phyloP scores from a whole-genome alignment of 2,329 filamentous ascomycete species.

The Fusarium dlaminii region DNA sequence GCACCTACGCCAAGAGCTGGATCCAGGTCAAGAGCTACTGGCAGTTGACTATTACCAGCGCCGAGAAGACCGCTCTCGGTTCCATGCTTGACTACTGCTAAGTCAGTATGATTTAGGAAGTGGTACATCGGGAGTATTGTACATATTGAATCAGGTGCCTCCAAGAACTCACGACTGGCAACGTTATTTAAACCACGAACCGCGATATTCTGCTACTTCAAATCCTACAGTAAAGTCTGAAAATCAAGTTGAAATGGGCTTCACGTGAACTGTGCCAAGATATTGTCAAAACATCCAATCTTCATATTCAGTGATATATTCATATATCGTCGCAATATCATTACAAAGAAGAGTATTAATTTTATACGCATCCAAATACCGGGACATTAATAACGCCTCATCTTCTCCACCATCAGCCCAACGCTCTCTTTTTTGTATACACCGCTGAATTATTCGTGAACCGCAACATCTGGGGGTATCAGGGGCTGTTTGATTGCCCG shows the following conservation, averaged over 20 bases:
- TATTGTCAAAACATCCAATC: not conserved
- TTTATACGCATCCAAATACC: constrained; percentile 25
- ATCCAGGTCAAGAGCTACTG: constrained; percentile 82
- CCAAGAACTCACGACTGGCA: not conserved
- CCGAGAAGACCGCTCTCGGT: constrained; percentile 75
- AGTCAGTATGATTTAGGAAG: not conserved
- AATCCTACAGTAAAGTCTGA: not conserved
- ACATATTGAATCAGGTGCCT: not conserved
- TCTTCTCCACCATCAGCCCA: not conserved
- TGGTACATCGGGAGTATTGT: not conserved
- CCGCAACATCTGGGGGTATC: constrained; percentile 37
- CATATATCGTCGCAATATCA: constrained; percentile 29
- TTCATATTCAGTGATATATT: not conserved
- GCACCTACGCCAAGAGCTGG: constrained; percentile 82
- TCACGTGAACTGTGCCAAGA: not conserved
- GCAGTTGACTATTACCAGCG: constrained; percentile 71
- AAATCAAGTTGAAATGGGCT: not conserved
- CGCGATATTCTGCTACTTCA: not conserved
- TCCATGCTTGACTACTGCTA: constrained; percentile 51
- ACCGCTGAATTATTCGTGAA: constrained; percentile 32
- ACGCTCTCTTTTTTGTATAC: constrained; percentile 25
- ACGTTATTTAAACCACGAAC: not conserved
- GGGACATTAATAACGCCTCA: constrained; percentile 12
- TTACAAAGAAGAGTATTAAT: constrained; percentile 34
- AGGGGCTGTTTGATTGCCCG: constrained; percentile 24